Percentiles rank a stretch among this genome's conserved stretches.
Evolutionary conservation across 1,284 basidiomycete species (phyloP).

Genomic region (Mycosarcoma maydis): DNA sequence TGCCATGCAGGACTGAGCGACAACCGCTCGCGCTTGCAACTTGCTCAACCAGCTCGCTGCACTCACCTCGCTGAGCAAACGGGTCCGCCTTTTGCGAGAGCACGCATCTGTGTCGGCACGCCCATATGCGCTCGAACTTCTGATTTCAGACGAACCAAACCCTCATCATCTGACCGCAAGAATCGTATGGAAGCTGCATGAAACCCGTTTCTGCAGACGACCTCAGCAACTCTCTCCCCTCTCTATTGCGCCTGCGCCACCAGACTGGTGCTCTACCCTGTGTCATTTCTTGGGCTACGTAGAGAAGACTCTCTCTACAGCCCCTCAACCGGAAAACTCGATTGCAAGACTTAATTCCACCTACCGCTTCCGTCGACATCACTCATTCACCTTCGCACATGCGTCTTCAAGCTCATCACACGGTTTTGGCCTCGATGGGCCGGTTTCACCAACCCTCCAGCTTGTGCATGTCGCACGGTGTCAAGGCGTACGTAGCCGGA

Average conservation of each 20-base stretch:
- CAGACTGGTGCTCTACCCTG: too few relatives aligned
- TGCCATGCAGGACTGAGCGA: constrained; percentile 52
- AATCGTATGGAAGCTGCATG: constrained; percentile 5
- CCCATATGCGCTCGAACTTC: neutral
- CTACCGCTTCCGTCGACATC: neutral
- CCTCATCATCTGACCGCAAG: neutral
- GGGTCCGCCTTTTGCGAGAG: neutral
- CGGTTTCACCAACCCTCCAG: too few relatives aligned
- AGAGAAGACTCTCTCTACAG: too few relatives aligned
- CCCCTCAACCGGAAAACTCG: neutral
- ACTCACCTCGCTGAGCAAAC: neutral
- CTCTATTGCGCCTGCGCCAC: too few relatives aligned
- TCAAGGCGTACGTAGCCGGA: too few relatives aligned
- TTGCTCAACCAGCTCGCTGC: neutral
- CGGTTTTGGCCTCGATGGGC: too few relatives aligned
- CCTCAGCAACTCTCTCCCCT: neutral
- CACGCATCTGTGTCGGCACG: neutral
- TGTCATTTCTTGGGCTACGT: too few relatives aligned
- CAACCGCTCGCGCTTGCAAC: neutral
- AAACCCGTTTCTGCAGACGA: neutral
- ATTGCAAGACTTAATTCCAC: neutral
- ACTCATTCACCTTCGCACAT: too few relatives aligned
- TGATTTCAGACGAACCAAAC: neutral
- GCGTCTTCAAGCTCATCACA: too few relatives aligned
- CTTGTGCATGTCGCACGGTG: too few relatives aligned